Evolutionary conservation across 495 filamentous ascomycete species (phyloP), one percentile per base, ranked within the genome.

Genomic region (Hypomontagnella monticulosa): DNA sequence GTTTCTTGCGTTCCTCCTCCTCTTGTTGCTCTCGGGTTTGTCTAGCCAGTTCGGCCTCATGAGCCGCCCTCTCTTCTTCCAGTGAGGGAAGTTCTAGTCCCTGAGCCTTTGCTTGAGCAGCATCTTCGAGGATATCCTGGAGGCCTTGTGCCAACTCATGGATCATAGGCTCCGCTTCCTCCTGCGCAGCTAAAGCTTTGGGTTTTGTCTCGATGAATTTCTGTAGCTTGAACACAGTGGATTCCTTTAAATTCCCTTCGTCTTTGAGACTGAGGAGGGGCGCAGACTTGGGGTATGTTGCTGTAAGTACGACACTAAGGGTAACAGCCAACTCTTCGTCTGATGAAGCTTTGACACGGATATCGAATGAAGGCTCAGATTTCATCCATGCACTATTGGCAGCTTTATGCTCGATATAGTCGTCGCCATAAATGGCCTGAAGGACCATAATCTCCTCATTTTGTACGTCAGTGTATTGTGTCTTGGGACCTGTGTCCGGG

Each of bases 271-370:
- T 86, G 4, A 99, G 73, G 30, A 91, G 81, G 2, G 95, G 95
- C 3, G 84, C 75, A 12, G 92, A 90, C 75, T 94, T 97, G 6
- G 96, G 96, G 75, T 99, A 99, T 0, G 95, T 97, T 10, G 94
- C 89, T 9, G 92, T 93, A 20, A 99, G 73, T 32, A 89, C 87
- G 34, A 95, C 90, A 4, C 77, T 75, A 15, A 97, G 75, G 1
- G 84, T 85, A 8, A 92, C 77, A 12, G 77, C 76, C 27, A 88
- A 80, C 8, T 91, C 87, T 30, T 87, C 82, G 54, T 93, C 89
- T 1, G 87, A 87, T 18, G 84, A 83, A 8, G 92, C 84, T 68
- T 87, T 91, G 30, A 97, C 78, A 50, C 82, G 84, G 51, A 99
- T 87, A 64, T 90, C 89, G 69, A 98, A 96, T 0, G 85, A 83